Evolutionary conservation across 768 basidiomycete genomes (phyloP).

Genomic region (Termitomyces sp.): DNA sequence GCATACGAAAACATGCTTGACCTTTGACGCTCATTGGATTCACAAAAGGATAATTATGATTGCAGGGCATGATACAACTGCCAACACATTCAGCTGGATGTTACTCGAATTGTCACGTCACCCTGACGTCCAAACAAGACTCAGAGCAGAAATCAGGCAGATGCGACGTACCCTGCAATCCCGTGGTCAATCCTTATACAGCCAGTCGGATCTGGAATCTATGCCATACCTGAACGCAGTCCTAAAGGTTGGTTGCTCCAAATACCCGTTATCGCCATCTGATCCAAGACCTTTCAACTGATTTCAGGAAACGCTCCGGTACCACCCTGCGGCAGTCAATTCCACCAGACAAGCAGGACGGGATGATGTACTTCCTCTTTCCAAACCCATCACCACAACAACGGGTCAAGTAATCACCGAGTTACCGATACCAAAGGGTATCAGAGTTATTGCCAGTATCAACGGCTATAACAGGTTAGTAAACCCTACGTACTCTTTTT

Average conservation of each 20-base stretch:
- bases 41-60: conserved; percentile 47
- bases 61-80: conserved; percentile 60
- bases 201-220: conserved; percentile 39
- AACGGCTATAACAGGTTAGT: conserved; percentile 51
- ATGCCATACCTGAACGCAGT: conserved; percentile 48
- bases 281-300: neutral
- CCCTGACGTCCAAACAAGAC: conserved; percentile 52
- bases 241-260: conserved; percentile 33
- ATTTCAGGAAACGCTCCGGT: conserved; percentile 42
- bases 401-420: conserved; percentile 43
- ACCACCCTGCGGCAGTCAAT: conserved; percentile 34
- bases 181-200: conserved; percentile 36
- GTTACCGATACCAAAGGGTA: conserved; percentile 48
- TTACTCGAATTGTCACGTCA: conserved; percentile 59
- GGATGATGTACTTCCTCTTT: conserved; percentile 60
- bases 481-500: neutral
- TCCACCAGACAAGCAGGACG: conserved; percentile 35
- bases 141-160: conserved; percentile 58
- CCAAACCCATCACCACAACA: conserved; percentile 42
- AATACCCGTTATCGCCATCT: neutral
- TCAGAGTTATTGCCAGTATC: conserved; percentile 46
- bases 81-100: conserved; percentile 56
- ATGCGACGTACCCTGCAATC: conserved; percentile 30
- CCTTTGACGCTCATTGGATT: conserved; percentile 18
- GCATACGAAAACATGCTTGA: conserved; percentile 4